Evolutionary conservation across 2,329 filamentous ascomycete genomes (phyloP).

Genomic region (Fusarium veterinarium): DNA sequence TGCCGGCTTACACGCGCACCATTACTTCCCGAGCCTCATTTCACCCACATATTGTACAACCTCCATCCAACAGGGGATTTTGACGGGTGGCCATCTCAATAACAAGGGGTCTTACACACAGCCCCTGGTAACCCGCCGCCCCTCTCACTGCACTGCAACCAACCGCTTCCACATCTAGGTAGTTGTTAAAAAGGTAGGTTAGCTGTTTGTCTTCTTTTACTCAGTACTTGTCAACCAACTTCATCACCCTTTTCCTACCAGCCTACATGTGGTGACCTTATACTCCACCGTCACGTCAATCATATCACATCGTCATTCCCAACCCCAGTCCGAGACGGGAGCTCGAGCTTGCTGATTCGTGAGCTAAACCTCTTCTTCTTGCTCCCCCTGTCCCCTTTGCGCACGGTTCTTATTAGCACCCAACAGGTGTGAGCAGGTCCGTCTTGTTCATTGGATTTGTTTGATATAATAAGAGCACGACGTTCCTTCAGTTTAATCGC

Average conservation of each 20-base stretch:
- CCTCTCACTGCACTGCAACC: slow-evolving; percentile 11
- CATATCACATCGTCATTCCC: slow-evolving; percentile 41
- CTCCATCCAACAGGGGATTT: slow-evolving; percentile 15
- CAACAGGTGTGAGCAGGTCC: slow-evolving; percentile 20
- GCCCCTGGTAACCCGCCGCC: neutral
- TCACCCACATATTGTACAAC: slow-evolving; percentile 7
- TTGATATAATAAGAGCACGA: slow-evolving; percentile 16
- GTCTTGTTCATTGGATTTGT: slow-evolving; percentile 4
- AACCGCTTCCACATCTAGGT: neutral
- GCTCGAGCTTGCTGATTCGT: slow-evolving; percentile 34
- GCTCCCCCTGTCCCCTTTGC: slow-evolving; percentile 22
- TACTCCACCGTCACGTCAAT: slow-evolving; percentile 43
- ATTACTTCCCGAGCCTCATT: slow-evolving; percentile 23
- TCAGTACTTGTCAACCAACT: neutral
- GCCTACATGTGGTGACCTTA: slow-evolving; percentile 7
- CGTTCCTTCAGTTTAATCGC: neutral
- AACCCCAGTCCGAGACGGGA: slow-evolving; percentile 35
- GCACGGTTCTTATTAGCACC: slow-evolving; percentile 38
- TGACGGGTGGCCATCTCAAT: slow-evolving; percentile 2
- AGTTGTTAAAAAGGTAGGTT: slow-evolving; percentile 17
- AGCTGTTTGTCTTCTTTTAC: slow-evolving; percentile 1
- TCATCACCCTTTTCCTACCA: slow-evolving; percentile 1
- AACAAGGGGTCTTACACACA: slow-evolving; percentile 26
- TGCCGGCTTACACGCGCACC: slow-evolving; percentile 18
- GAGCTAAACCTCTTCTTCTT: slow-evolving; percentile 26